phyloP scores from a whole-genome alignment of 306 rosid genomes.

The Abrus precatorius region DNA sequence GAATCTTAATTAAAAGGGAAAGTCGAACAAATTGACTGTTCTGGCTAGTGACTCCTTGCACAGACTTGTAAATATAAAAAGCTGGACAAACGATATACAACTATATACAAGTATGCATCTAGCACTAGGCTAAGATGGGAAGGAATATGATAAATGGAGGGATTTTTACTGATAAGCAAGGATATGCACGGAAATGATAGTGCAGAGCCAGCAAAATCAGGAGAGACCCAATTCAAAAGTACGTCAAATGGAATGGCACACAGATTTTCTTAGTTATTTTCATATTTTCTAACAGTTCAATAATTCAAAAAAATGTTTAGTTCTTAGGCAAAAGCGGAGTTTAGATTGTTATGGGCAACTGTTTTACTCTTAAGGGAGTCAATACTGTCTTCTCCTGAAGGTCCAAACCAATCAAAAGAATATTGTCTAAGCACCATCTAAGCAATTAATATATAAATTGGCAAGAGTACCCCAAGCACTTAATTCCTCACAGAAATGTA shows the following conservation, averaged over 20 bases:
- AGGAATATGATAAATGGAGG: not conserved
- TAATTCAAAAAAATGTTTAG: slow-evolving; percentile 3
- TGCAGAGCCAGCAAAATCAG: not conserved
- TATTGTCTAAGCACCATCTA: slow-evolving; percentile 1
- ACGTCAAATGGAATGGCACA: not conserved
- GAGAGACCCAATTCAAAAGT: slow-evolving; percentile 7
- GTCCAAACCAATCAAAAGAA: slow-evolving; percentile 32
- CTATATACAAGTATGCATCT: slow-evolving; percentile 13
- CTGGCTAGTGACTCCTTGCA: not conserved
- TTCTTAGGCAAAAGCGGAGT: not conserved
- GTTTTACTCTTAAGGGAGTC: slow-evolving; percentile 7
- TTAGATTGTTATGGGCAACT: slow-evolving; percentile 29
- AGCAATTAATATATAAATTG: slow-evolving; percentile 22
- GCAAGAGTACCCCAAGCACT: slow-evolving; percentile 17
- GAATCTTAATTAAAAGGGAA: slow-evolving; percentile 26
- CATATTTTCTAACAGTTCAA: not conserved
- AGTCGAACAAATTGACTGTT: slow-evolving; percentile 36
- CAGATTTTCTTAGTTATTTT: not conserved
- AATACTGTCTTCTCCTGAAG: slow-evolving; percentile 21
- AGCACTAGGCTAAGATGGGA: slow-evolving; percentile 4
- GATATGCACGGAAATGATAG: not conserved
- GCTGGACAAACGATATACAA: slow-evolving; percentile 3
- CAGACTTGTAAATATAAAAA: slow-evolving; percentile 16
- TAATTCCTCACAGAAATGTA: slow-evolving; percentile 19
- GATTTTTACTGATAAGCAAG: slow-evolving; percentile 6